A percentile compares a stretch with the other conserved stretches of the same genome.
Conservation (phyloP, 202 grass and related monocot genomes). For the Cymbopogon flexuosus region DNA sequence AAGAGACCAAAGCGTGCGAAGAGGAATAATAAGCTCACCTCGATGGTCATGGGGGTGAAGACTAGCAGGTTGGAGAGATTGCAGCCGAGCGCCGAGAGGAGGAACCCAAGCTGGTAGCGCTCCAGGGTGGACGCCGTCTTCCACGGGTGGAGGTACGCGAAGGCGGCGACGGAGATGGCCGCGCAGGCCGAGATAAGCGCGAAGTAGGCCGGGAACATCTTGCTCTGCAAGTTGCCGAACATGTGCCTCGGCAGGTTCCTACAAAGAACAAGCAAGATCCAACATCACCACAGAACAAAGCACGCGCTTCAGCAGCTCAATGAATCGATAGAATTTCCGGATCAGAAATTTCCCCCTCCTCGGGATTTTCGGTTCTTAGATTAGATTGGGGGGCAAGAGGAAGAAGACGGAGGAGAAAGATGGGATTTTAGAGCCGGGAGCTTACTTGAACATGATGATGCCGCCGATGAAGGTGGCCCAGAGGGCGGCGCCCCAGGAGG, state of each 20-base stretch:
- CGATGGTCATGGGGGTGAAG: conserved; percentile 92
- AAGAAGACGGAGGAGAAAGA: background rate
- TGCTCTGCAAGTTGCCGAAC: conserved; percentile 69
- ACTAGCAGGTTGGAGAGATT: conserved; percentile 90
- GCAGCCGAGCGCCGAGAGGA: conserved; percentile 66
- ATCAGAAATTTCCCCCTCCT: background rate
- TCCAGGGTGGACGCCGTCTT: conserved; percentile 53
- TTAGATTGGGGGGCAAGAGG: background rate
- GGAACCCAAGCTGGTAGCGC: conserved; percentile 88
- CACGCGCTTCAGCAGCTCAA: background rate
- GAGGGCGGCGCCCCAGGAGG: conserved; percentile 71
- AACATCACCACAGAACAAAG: background rate
- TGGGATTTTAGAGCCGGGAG: background rate
- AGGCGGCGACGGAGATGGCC: conserved; percentile 52
- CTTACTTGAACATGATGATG: conserved; percentile 97
- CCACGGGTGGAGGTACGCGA: conserved; percentile 71
- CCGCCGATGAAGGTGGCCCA: conserved; percentile 98
- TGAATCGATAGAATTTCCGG: background rate
- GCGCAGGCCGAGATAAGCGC: conserved; percentile 56
- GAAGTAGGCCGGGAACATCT: conserved; percentile 87
- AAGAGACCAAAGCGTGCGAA: background rate
- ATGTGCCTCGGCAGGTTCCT: conserved; percentile 78
- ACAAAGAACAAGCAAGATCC: background rate
- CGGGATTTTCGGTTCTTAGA: background rate
- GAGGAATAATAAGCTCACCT: conserved; percentile 39